Evolutionary conservation across 2,329 filamentous ascomycete genomes (phyloP).

Genomic region (Xylariaceae sp.): DNA sequence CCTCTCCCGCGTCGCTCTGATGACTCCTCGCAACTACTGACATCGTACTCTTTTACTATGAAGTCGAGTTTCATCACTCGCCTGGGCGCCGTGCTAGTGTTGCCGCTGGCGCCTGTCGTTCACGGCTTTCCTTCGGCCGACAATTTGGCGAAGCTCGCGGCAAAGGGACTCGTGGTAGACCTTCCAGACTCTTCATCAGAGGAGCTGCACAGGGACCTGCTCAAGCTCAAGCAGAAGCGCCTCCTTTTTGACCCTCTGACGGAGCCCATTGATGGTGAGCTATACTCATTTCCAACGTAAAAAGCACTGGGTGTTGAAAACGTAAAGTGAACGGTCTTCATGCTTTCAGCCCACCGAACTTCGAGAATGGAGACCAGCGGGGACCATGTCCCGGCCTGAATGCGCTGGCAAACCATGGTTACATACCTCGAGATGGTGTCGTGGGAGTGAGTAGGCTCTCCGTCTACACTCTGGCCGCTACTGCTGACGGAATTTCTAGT

Average conservation of each 20-base stretch:
- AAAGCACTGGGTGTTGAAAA: neutral
- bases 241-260: constrained; percentile 16
- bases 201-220: constrained; percentile 10
- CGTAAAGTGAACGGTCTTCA: constrained; percentile 14
- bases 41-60: neutral
- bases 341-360: constrained; percentile 16
- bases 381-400: constrained; percentile 29
- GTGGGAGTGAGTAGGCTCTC: constrained; percentile 13
- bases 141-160: constrained; percentile 16
- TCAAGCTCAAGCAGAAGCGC: constrained; percentile 15
- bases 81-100: constrained; percentile 1
- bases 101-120: neutral
- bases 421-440: constrained; percentile 26
- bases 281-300: neutral
- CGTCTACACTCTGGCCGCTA: neutral
- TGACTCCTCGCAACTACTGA: neutral
- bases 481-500: constrained; percentile 4
- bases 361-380: constrained; percentile 23
- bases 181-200: constrained; percentile 6
- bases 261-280: constrained; percentile 15
- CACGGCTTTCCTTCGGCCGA: constrained; percentile 18
- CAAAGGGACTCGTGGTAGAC: constrained; percentile 1
- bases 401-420: constrained; percentile 28
- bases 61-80: neutral
- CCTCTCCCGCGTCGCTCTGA: neutral